Base-by-base conservation (phyloP, 2,329 filamentous ascomycete species). In the Fusarium buxicola region DNA sequence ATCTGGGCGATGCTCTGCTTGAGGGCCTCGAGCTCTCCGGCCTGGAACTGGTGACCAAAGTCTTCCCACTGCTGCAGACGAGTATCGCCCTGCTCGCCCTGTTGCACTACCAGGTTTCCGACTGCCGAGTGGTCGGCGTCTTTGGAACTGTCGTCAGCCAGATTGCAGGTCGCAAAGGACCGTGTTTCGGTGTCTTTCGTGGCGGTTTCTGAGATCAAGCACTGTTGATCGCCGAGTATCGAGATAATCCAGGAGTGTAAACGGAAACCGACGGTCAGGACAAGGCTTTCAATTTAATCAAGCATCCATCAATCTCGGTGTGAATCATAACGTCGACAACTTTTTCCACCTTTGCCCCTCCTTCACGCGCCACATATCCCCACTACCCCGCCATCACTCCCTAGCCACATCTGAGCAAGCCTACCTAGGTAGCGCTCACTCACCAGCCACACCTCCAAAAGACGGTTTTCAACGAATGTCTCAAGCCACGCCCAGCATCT, bases 1-100 rank as follows among this genome's bases (percentile, higher is more conserved):
- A 81, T 81, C 49, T 70, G 70, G 13, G 66, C 69, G 39, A 75
- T 72, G 48, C 71, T 74, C 58, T 60, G 68, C 61, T 72, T 74
- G 45, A 75, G 68, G 15, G 55, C 40, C 34, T 70, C 69, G 16
- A 72, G 65, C 47, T 72, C 64, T 49, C 57, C 59, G 1, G 34
- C 27, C 40, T 65, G 38, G 18, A 70, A 69, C 15, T 28, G 38
- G 24, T 72, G 68, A 12, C 69, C 69, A 31, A 67, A 65, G 5
- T 72, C 60, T 48, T 72, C 58, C 69, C 69, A 70, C 68, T 56
- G 57, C 30, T 59, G 48, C 10, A 58, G 59, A 7, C 57, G 63
- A 8, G 39, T 46, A 2, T 66, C 55, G 18, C 58, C 62, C 13
- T 49, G 35, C 13, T 55, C 44, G 2, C 25, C 18, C 4, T 38